Conservation (phyloP, 2,329 filamentous ascomycete genomes). For the Stenocarpella maydis region DNA sequence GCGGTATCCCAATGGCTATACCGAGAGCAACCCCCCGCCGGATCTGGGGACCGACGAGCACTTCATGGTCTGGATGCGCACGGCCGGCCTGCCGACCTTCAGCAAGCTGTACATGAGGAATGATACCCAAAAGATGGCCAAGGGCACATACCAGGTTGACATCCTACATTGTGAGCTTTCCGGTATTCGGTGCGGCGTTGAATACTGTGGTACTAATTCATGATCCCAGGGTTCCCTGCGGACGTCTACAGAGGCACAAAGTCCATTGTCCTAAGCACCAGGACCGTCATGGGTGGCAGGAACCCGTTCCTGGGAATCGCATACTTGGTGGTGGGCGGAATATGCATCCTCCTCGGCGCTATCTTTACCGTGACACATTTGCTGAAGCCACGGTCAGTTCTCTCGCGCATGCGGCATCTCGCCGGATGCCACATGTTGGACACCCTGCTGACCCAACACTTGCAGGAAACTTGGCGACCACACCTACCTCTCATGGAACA, state of each 20-base stretch:
- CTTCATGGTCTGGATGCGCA: constrained; percentile 99
- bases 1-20: constrained; percentile 77
- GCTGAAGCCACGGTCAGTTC: constrained; percentile 81
- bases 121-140: constrained; percentile 70
- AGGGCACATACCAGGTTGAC: constrained; percentile 78
- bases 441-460: constrained; percentile 29
- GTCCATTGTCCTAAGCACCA: constrained; percentile 86
- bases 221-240: constrained; percentile 78
- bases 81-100: constrained; percentile 90
- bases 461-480: constrained; percentile 94
- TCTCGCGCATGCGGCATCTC: not conserved
- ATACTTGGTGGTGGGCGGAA: constrained; percentile 90
- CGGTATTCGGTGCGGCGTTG: not conserved
- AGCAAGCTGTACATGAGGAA: constrained; percentile 93
- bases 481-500: constrained; percentile 96
- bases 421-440: not conserved
- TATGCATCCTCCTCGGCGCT: constrained; percentile 88
- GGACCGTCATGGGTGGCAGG: constrained; percentile 91
- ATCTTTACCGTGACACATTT: constrained; percentile 92
- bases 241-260: constrained; percentile 85
- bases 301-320: constrained; percentile 97
- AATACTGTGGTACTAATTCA: constrained; percentile 29
- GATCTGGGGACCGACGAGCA: constrained; percentile 78
- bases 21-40: constrained; percentile 69
- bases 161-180: constrained; percentile 77